Conservation (phyloP, 345 rosid species). For the Passiflora organensis region DNA sequence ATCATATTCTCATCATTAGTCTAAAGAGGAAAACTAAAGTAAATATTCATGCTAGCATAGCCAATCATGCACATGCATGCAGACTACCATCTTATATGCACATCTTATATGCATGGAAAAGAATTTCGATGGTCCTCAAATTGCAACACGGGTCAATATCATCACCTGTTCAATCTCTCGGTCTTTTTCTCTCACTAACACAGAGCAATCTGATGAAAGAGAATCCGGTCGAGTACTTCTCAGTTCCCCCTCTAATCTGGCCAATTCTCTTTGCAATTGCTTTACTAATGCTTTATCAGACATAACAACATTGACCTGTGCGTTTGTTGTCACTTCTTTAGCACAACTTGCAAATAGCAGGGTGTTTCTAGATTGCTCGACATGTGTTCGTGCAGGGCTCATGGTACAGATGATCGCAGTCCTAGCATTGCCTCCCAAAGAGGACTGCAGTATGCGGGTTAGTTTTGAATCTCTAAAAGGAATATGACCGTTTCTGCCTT, state of each 20-base stretch:
- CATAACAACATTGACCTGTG: constrained; percentile 79
- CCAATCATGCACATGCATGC: no score
- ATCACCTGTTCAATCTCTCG: constrained; percentile 71
- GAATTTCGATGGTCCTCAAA: background rate
- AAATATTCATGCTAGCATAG: no score
- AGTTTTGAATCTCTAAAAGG: constrained; percentile 95
- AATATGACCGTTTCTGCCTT: constrained; percentile 82
- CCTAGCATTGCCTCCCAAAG: constrained; percentile 90
- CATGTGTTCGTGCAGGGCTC: constrained; percentile 91
- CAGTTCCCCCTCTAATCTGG: constrained; percentile 73
- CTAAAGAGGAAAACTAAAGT: no score
- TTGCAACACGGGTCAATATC: constrained; percentile 5
- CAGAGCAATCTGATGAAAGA: constrained; percentile 37
- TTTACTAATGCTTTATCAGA: constrained; percentile 84
- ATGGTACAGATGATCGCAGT: constrained; percentile 87
- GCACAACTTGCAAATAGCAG: constrained; percentile 95
- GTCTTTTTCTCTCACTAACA: constrained; percentile 62
- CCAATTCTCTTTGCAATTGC: constrained; percentile 83
- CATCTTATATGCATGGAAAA: no score
- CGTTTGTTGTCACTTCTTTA: constrained; percentile 83
- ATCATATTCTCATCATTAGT: no score
- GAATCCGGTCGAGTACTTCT: constrained; percentile 41
- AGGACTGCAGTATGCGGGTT: constrained; percentile 86
- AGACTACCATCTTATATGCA: no score
- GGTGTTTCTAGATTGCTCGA: constrained; percentile 91